phyloP scores from a whole-genome alignment of 2,329 filamentous ascomycete genomes.

The Fusarium torulosum region DNA sequence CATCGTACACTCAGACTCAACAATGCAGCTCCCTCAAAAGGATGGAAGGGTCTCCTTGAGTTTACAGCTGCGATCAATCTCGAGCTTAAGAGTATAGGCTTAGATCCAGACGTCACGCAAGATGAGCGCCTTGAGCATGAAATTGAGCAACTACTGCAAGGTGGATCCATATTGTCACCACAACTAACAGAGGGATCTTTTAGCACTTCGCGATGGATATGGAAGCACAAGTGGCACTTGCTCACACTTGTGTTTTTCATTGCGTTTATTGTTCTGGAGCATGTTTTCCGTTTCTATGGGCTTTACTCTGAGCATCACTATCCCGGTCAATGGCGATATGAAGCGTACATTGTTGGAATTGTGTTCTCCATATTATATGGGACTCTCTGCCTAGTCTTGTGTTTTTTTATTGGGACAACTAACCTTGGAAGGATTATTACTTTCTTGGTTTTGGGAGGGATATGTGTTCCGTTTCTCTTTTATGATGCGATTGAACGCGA shows the following conservation, averaged over 20 bases:
- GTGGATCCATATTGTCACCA: not conserved
- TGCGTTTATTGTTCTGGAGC: rapidly evolving
- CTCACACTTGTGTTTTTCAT: rapidly evolving
- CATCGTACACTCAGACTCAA: not conserved
- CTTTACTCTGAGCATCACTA: not conserved
- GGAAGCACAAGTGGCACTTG: not conserved
- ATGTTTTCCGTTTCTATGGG: not conserved
- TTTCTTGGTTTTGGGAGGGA: rapidly evolving
- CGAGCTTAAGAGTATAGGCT: not conserved
- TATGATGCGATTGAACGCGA: not conserved
- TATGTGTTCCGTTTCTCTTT: not conserved
- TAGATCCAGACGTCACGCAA: not conserved
- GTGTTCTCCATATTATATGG: not conserved
- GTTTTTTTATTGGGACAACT: rapidly evolving
- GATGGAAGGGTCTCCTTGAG: constrained; percentile 7
- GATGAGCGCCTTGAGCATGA: constrained; percentile 1
- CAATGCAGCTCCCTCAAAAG: not conserved
- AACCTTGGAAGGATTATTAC: rapidly evolving
- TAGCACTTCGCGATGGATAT: not conserved
- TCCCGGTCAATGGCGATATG: too few relatives aligned
- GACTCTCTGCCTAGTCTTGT: not conserved
- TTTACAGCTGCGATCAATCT: not conserved
- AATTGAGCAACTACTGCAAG: not conserved
- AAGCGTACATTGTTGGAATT: too few relatives aligned
- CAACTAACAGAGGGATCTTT: not conserved